Evolutionary conservation across 2,329 filamentous ascomycete genomes (phyloP), one percentile per base, ranked within the genome.

Genomic region (Arthroderma sp.): DNA sequence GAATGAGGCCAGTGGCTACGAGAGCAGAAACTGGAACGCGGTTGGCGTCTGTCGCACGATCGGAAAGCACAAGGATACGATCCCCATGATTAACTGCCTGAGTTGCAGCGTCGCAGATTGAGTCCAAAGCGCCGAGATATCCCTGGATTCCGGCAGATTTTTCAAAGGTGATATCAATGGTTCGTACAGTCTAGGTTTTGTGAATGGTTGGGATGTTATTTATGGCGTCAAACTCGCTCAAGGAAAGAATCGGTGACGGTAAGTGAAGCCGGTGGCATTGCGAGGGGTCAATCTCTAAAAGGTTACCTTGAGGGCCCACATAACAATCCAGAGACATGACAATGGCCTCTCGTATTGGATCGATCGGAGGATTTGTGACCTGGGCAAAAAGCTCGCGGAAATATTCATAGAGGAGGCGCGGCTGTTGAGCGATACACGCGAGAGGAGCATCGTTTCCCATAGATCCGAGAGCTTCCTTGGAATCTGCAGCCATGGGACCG

Each of bases 281-380:
- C 29, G 82, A 81, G 47, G 85, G 68, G 57, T 94, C 82, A 84
- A 96, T 95, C 67, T 94, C 88, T 29, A 95, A 73, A 47, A 96
- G 70, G 61, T 96, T 96, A 47, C 89, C 89, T 66, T 96, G 89
- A 38, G 89, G 89, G 40, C 89, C 89, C 54, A 96, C 85, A 61
- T 95, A 96, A 57, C 89, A 93, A 61, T 94, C 88, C 36, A 96
- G 70, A 45, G 89, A 95, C 89, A 96, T 96, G 65, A 96, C 89
- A 57, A 95, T 91, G 29, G 88, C 89, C 73, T 96, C 89, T 65
- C 89, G 78, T 56, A 96, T 96, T 30, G 89, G 89, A 60, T 96
- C 89, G 59, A 96, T 96, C 9, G 89, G 89, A 54, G 89, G 89
- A 66, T 96, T 96, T 50, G 89, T 96, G 62, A 96, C 89, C 69